Evolutionary conservation across 495 filamentous ascomycete genomes (phyloP).

Genomic region (Apodospora peruviana): DNA sequence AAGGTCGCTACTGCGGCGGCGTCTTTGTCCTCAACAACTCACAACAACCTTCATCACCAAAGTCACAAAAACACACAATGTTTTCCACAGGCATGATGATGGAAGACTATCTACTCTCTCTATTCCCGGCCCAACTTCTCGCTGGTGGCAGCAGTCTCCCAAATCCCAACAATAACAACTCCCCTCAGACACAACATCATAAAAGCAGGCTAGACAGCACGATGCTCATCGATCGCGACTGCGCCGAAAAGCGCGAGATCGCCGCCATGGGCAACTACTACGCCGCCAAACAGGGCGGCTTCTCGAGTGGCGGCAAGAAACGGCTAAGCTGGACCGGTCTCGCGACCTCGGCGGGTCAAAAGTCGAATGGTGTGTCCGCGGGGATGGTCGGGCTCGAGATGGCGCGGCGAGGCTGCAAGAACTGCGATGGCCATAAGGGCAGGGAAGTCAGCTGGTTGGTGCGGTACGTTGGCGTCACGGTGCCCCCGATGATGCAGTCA

Average conservation of each 20-base stretch:
- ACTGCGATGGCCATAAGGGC: constrained; percentile 18
- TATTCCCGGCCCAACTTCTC: constrained; percentile 22
- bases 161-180: neutral
- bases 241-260: constrained; percentile 36
- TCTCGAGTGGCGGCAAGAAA: constrained; percentile 16
- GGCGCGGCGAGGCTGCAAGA: constrained; percentile 22
- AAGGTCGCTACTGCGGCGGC: constrained; percentile 28
- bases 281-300: constrained; percentile 11
- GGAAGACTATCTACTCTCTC: constrained; percentile 22
- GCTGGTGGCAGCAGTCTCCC: neutral
- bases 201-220: constrained; percentile 21
- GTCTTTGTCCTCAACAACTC: constrained; percentile 27
- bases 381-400: constrained; percentile 25
- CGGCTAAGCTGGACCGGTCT: constrained; percentile 34
- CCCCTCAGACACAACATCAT: constrained; percentile 1
- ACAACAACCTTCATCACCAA: neutral
- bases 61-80: neutral
- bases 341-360: constrained; percentile 14
- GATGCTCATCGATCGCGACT: constrained; percentile 28
- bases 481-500: too few relatives aligned
- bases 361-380: constrained; percentile 20
- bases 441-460: constrained; percentile 24
- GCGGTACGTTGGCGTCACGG: constrained; percentile 11
- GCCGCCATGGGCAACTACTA: constrained; percentile 28
- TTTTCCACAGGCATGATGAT: constrained; percentile 15